Base-by-base conservation (phyloP, 345 rosid species). In the Salix koriyanagi region DNA sequence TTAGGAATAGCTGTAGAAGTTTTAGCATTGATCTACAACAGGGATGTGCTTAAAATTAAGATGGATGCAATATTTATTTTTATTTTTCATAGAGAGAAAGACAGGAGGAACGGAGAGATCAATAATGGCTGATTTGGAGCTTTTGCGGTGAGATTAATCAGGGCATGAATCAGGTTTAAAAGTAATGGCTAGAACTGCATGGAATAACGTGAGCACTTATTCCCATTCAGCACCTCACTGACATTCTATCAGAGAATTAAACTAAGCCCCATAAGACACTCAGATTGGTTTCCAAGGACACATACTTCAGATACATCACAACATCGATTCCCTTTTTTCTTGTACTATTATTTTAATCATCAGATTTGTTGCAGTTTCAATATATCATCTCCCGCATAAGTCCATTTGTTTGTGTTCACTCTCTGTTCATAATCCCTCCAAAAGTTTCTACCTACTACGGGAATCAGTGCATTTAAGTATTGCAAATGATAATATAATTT, bases 251-350 rank as follows among this genome's bases (percentile, higher is more conserved):
- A 78, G 86, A 87, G 52, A 74, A 76, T 69, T 80, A 80, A 86
- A 84, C 76, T 71, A 82, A 74, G 76, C 67, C 13, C 13, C 74
- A 83, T 37, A 60, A 78, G 78, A 78, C 72, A 76, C 72, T 69
- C 68, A 77, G 21, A 69, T 76, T 80, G 81, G 58, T 69, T 36
- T 67, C 67, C 79, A 67, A 46, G 78, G 80, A 37, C 73, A 77
- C 52, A 80, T 72, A 80, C 74, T 88, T 84, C 92, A 84, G 92
- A 90, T 79, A 80, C 85, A 88, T 85, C 88, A 78, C 80, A 92
- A 90, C 94, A 84, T 89, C 62, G 89, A 88, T 88, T 77, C 89
- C 90, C 91, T 92, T 89, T 89, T 89, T 74, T 82, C 79, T 82
- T 87, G 83, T 86, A 79, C 72, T 84, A 73, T 85, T 76, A 65